These are phyloP conservation scores for Calycina herbarum DNA, from an alignment of 2,329 filamentous ascomycete species.

Conservation along the genomic window DNA sequence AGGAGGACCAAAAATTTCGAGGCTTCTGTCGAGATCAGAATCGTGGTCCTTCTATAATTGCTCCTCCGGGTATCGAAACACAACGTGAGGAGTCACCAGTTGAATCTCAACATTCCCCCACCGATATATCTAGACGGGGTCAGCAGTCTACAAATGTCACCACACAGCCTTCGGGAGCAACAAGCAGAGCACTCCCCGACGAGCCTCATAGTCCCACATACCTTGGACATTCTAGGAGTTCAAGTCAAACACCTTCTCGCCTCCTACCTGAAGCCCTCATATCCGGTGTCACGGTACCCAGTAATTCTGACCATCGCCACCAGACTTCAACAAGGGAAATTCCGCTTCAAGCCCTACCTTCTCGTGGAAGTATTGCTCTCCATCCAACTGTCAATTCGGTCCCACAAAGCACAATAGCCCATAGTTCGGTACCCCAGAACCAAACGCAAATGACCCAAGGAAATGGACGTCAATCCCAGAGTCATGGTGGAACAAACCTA, in stretches of 20 bases:
- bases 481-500: background rate
- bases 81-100: background rate
- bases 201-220: background rate
- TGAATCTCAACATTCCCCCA: background rate
- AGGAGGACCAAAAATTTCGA: conserved; percentile 3
- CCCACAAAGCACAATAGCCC: background rate
- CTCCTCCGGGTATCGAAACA: too few relatives aligned
- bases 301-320: background rate
- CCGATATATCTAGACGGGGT: background rate
- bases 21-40: background rate
- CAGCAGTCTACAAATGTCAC: background rate
- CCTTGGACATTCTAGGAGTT: background rate
- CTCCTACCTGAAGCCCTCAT: background rate
- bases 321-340: background rate
- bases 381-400: background rate
- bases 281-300: background rate
- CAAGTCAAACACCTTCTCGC: background rate
- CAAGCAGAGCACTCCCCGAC: background rate
- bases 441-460: background rate
- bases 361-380: background rate
- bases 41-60: background rate
- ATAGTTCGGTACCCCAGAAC: background rate
- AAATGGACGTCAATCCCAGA: background rate
- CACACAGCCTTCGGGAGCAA: background rate
- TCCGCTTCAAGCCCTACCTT: background rate